These are phyloP conservation scores for Sugiyamaella sp. DNA, from an alignment of 1,139 yeast genomes.

Conservation along the genomic window DNA sequence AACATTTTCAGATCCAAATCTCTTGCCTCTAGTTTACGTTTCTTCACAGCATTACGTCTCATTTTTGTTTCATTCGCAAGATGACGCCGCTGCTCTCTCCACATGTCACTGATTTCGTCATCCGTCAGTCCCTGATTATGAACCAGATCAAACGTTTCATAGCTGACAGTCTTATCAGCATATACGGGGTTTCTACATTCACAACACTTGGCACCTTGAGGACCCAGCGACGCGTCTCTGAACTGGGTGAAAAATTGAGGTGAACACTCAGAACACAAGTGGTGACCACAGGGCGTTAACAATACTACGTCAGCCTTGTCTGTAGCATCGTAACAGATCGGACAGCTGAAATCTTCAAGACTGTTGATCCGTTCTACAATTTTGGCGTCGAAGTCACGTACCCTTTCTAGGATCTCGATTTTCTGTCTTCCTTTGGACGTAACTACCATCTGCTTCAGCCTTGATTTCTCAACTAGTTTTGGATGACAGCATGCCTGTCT, in stretches of 20 bases:
- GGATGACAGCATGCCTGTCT: slow-evolving; percentile 93
- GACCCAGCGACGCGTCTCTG: slow-evolving; percentile 27
- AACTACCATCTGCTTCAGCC: slow-evolving; percentile 41
- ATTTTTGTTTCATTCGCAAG: slow-evolving; percentile 13
- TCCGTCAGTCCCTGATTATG: slow-evolving; percentile 31
- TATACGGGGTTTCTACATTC: slow-evolving; percentile 31
- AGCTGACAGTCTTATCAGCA: slow-evolving; percentile 31
- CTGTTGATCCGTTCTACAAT: slow-evolving; percentile 29
- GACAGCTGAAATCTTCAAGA: slow-evolving; percentile 55
- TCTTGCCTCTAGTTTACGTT: slow-evolving; percentile 19
- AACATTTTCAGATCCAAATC: slow-evolving; percentile 27
- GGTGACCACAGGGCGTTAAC: slow-evolving; percentile 41
- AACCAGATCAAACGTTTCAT: slow-evolving; percentile 35
- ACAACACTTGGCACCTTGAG: slow-evolving; percentile 31
- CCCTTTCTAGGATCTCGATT: slow-evolving; percentile 29
- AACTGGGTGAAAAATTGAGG: slow-evolving; percentile 27
- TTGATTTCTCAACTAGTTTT: slow-evolving; percentile 70
- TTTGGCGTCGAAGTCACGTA: slow-evolving; percentile 26
- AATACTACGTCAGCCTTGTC: slow-evolving; percentile 49
- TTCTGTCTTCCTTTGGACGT: slow-evolving; percentile 25
- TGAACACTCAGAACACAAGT: slow-evolving; percentile 39
- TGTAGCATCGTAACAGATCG: slow-evolving; percentile 66
- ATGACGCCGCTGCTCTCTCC: slow-evolving; percentile 22
- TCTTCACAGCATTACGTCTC: slow-evolving; percentile 18
- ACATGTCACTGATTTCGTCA: slow-evolving; percentile 26